A percentile compares a stretch with the other conserved stretches of the same genome.
phyloP scores from a whole-genome alignment of 192 early-diverging fungal species.

The Spizellomyces sp. region DNA sequence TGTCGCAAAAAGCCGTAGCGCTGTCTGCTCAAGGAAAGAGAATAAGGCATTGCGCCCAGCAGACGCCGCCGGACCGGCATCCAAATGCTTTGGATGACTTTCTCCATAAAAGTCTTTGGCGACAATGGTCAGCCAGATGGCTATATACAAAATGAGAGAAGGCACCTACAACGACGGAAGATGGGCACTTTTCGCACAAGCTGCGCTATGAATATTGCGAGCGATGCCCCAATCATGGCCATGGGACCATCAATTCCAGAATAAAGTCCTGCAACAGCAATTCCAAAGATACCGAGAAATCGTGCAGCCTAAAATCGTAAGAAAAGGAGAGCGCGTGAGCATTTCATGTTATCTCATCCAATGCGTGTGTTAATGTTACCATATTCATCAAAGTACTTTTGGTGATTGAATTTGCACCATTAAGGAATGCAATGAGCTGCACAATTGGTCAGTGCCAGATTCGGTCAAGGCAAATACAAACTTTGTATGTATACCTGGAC shows the following conservation, averaged over 20 bases:
- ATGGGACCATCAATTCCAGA: slow-evolving; percentile 45
- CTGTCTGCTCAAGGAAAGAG: slow-evolving; percentile 27
- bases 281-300: slow-evolving; percentile 31
- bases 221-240: slow-evolving; percentile 35
- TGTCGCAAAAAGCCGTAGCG: slow-evolving; percentile 41
- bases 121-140: too few relatives aligned
- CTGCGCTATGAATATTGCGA: slow-evolving; percentile 27
- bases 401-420: slow-evolving; percentile 30
- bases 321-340: too few relatives aligned
- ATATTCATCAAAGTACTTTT: slow-evolving; percentile 18
- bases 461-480: too few relatives aligned
- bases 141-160: too few relatives aligned
- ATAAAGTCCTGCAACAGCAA: slow-evolving; percentile 30
- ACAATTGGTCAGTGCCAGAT: too few relatives aligned
- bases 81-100: not conserved
- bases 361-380: not conserved
- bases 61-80: slow-evolving; percentile 1
- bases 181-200: not conserved
- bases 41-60: slow-evolving; percentile 34
- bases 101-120: slow-evolving; percentile 26
- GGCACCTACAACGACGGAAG: slow-evolving; percentile 4
- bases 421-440: slow-evolving; percentile 40
- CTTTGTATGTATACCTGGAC: not conserved
- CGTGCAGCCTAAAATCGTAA: not conserved
- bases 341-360: too few relatives aligned